Evolutionary conservation across 2,329 filamentous ascomycete genomes (phyloP), one percentile per base, ranked within the genome.

Genomic region (Blastomyces emzantsi): DNA sequence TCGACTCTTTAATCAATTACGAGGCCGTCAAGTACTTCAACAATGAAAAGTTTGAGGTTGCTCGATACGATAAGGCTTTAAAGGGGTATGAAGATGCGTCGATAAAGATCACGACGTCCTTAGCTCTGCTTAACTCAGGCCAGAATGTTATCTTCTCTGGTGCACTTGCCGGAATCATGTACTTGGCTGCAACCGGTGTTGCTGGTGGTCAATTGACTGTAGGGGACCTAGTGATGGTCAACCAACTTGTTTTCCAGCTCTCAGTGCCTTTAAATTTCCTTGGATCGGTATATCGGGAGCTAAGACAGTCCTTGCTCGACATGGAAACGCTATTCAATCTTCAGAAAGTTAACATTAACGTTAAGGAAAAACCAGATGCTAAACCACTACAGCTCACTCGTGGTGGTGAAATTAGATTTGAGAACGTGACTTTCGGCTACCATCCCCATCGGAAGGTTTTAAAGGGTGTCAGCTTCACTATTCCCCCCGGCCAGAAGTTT

Each of bases 21-120:
- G 94, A 99, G 77, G 93, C 95, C 17, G 94, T 99, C 73, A 99
- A 99, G 78, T 96, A 97, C 79, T 99, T 97, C 80, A 99, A 99
- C 80, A 99, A 99, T 72, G 95, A 99, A 73, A 90, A 89, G 68
- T 97, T 92, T 68, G 94, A 99, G 78, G 90, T 96, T 54, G 83
- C 85, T 41, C 86, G 94, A 52, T 99, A 99, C 74, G 92, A 97
- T 76, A 85, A 87, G 70, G 92, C 94, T 0, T 80, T 99, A 30
- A 83, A 87, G 67, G 84, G 88, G 64, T 99, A 99, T 74, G 90
- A 99, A 75, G 89, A 89, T 74, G 92, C 92, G 64, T 96, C 92
- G 19, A 97, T 99, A 80, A 97, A 97, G 74, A 90, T 99, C 43
- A 91, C 91, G 11, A 99, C 94, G 0, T 97, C 93, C 3, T 80